Evolutionary conservation across 768 basidiomycete species (phyloP).

Genomic region (Tremella yokohamensis): DNA sequence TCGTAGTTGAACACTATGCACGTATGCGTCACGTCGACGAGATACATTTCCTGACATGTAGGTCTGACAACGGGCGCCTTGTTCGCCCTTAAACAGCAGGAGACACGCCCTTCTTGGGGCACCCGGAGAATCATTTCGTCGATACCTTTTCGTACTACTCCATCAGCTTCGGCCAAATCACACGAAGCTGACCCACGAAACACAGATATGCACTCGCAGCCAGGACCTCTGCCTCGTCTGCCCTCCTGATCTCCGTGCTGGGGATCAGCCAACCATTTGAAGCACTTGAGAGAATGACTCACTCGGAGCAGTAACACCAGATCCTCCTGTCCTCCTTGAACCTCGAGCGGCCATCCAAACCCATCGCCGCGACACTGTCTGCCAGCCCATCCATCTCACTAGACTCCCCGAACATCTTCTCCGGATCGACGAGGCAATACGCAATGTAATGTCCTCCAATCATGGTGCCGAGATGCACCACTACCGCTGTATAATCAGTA

Average conservation of each 20-base stretch:
- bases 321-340: slow-evolving; percentile 54
- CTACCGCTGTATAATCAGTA: slow-evolving; percentile 33
- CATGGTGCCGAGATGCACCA: slow-evolving; percentile 53
- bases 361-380: slow-evolving; percentile 3
- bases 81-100: too few species aligned
- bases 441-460: slow-evolving; percentile 87
- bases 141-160: slow-evolving; percentile 4
- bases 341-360: background rate
- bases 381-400: slow-evolving; percentile 9
- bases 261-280: background rate
- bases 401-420: slow-evolving; percentile 32
- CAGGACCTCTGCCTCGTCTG: slow-evolving; percentile 80
- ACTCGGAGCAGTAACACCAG: slow-evolving; percentile 91
- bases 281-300: slow-evolving; percentile 26
- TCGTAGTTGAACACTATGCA: too few species aligned
- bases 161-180: background rate
- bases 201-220: slow-evolving; percentile 89
- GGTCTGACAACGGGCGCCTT: too few species aligned
- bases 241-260: slow-evolving; percentile 68
- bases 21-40: too few species aligned
- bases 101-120: too few species aligned
- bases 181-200: slow-evolving; percentile 55
- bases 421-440: slow-evolving; percentile 56
- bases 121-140: too few species aligned
- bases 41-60: too few species aligned